These are phyloP conservation scores for Ligustrum vulgare DNA, from an alignment of 257 asterid species.

Conservation along the genomic window DNA sequence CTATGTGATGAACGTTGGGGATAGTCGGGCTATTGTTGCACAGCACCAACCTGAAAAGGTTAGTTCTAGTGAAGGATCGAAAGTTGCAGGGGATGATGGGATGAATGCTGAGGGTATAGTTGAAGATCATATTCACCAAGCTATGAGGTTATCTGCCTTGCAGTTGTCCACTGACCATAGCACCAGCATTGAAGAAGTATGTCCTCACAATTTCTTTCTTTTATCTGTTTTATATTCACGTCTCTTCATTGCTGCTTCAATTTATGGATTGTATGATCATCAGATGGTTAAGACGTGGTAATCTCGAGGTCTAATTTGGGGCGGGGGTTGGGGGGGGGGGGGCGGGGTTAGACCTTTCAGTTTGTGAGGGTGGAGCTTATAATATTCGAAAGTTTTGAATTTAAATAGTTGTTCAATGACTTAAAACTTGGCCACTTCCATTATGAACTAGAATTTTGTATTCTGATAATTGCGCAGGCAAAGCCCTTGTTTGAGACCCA, in stretches of 20 bases:
- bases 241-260: constrained; percentile 17
- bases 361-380: constrained; percentile 6
- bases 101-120: constrained; percentile 53
- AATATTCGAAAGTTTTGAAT: neutral
- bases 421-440: neutral
- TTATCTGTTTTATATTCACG: constrained; percentile 2
- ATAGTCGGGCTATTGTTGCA: constrained; percentile 96
- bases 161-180: constrained; percentile 97
- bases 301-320: constrained; percentile 8
- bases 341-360: neutral
- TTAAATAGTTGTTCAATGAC: neutral
- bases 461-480: neutral
- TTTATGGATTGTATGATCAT: neutral
- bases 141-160: constrained; percentile 63
- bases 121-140: constrained; percentile 54
- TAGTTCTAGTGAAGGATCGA: constrained; percentile 35
- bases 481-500: no score
- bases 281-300: neutral
- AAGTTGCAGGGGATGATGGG: constrained; percentile 39
- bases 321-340: no score
- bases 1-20: constrained; percentile 95
- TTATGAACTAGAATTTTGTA: neutral
- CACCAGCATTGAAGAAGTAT: constrained; percentile 93
- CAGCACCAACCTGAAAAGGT: constrained; percentile 60
- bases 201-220: constrained; percentile 13